phyloP scores from a whole-genome alignment of 2,329 filamentous ascomycete genomes.

The Claviceps sp. region DNA sequence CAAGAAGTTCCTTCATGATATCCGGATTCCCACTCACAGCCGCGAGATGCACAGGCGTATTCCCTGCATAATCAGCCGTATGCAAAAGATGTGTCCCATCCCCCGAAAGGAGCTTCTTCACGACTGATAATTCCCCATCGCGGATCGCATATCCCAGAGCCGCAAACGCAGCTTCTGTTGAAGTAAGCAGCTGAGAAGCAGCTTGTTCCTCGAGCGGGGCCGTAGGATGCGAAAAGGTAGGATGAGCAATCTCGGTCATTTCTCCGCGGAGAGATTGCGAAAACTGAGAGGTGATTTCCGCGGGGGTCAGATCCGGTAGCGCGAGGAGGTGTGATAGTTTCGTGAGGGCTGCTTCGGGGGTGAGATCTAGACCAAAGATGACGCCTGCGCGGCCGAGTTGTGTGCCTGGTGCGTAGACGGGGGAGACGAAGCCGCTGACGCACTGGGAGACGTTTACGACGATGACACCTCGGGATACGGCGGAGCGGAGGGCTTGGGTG shows the following conservation, averaged over 20 bases:
- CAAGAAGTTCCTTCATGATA: slow-evolving; percentile 46
- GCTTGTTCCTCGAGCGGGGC: slow-evolving; percentile 30
- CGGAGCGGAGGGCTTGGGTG: slow-evolving; percentile 62
- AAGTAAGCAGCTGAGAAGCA: slow-evolving; percentile 27
- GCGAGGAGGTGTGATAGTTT: slow-evolving; percentile 82
- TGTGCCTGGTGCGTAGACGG: slow-evolving; percentile 65
- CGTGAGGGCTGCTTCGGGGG: slow-evolving; percentile 78
- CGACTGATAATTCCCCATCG: slow-evolving; percentile 52
- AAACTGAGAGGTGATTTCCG: slow-evolving; percentile 59
- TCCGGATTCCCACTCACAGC: slow-evolving; percentile 38
- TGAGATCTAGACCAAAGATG: slow-evolving; percentile 80
- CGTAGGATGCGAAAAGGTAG: slow-evolving; percentile 64
- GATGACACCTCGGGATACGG: slow-evolving; percentile 67
- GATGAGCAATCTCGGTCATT: slow-evolving; percentile 61
- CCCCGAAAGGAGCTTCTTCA: slow-evolving; percentile 52
- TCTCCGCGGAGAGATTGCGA: slow-evolving; percentile 68
- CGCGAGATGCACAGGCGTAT: slow-evolving; percentile 52
- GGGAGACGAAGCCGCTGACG: slow-evolving; percentile 61
- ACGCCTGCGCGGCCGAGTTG: slow-evolving; percentile 72
- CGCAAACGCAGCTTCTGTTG: slow-evolving; percentile 53
- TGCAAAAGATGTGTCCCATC: slow-evolving; percentile 57
- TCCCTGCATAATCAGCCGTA: slow-evolving; percentile 68
- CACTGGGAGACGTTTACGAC: slow-evolving; percentile 91
- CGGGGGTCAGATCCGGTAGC: slow-evolving; percentile 44
- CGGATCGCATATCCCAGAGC: slow-evolving; percentile 70